A percentile compares a stretch with the other conserved stretches of the same genome.
These are phyloP conservation scores for Kwoniella pini DNA, from an alignment of 768 basidiomycete genomes.

Conservation along the genomic window DNA sequence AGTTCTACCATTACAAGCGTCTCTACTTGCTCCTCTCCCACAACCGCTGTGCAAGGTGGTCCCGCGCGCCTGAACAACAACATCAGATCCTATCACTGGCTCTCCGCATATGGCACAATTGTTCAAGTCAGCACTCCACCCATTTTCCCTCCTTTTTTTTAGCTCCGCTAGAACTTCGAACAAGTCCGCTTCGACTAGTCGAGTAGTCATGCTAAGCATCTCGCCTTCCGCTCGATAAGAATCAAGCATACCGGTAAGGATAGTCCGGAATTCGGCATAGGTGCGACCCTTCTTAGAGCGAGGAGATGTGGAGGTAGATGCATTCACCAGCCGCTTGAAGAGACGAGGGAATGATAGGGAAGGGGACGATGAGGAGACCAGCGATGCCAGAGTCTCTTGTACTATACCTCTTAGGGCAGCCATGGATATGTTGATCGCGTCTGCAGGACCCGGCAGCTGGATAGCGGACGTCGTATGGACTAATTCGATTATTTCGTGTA, in stretches of 20 bases:
- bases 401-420: conserved; percentile 69
- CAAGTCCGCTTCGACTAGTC: conserved; percentile 76
- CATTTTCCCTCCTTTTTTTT: conserved; percentile 42
- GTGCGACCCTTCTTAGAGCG: conserved; percentile 29
- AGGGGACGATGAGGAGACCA: conserved; percentile 78
- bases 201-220: conserved; percentile 78
- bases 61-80: conserved; percentile 8
- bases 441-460: not conserved
- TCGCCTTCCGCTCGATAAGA: conserved; percentile 91
- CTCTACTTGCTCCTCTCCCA: not conserved
- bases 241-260: conserved; percentile 92
- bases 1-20: no score
- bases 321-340: conserved; percentile 87
- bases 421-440: conserved; percentile 52
- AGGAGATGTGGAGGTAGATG: conserved; percentile 59
- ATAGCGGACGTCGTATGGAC: conserved; percentile 65
- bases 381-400: conserved; percentile 76
- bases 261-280: conserved; percentile 87
- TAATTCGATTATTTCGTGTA: conserved; percentile 76
- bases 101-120: conserved; percentile 16
- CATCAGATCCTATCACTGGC: not conserved
- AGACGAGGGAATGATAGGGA: conserved; percentile 85
- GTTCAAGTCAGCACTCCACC: conserved; percentile 50
- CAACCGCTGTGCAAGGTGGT: conserved; percentile 17
- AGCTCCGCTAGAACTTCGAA: conserved; percentile 70